Percentiles rank a stretch among this genome's conserved stretches.
Evolutionary conservation across 768 basidiomycete species (phyloP).

Genomic region (Royoungia palumana): DNA sequence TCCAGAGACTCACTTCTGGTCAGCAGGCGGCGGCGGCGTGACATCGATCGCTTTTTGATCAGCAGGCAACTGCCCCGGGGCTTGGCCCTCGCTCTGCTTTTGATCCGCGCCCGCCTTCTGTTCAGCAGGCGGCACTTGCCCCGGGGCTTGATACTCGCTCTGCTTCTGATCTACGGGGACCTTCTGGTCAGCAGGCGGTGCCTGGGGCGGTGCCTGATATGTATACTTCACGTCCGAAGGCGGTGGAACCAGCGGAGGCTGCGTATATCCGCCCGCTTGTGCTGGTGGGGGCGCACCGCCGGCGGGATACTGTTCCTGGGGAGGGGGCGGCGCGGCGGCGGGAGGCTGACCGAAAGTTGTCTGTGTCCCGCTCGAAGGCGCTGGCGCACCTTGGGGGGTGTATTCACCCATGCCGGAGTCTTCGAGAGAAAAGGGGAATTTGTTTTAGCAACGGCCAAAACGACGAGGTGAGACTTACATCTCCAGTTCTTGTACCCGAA

Average conservation of each 20-base stretch:
- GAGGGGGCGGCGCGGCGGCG: too few species aligned
- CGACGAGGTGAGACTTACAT: slow-evolving; percentile 12
- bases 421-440: too few species aligned
- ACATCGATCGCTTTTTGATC: slow-evolving; percentile 7
- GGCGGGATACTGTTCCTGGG: background rate
- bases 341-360: background rate
- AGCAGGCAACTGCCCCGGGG: background rate
- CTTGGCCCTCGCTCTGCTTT: background rate
- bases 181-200: background rate
- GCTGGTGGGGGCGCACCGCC: background rate
- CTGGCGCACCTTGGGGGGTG: background rate
- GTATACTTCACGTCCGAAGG: background rate
- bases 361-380: too few species aligned
- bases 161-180: too few species aligned
- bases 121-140: background rate
- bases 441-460: background rate
- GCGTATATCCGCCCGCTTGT: background rate
- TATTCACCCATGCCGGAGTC: slow-evolving; percentile 24
- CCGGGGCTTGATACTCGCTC: background rate
- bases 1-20: slow-evolving; percentile 2
- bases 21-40: background rate
- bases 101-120: background rate
- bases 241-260: too few species aligned
- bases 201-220: background rate
- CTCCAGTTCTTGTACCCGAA: slow-evolving; percentile 24